These are phyloP conservation scores for Sporothrix inflata DNA, from an alignment of 2,329 filamentous ascomycete species.

Conservation along the genomic window DNA sequence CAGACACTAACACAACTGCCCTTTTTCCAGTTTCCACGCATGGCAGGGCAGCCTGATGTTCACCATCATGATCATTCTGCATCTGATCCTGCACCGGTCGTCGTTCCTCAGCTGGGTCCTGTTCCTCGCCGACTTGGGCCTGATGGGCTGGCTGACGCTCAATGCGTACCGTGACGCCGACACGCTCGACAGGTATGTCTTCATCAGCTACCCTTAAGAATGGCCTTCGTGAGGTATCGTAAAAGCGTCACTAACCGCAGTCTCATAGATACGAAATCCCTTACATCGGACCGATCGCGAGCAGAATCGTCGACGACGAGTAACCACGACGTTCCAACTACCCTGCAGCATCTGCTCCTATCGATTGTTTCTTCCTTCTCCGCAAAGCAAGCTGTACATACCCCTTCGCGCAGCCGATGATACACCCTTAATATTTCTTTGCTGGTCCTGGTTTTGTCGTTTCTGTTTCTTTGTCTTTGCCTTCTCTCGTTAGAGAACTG, in stretches of 20 bases:
- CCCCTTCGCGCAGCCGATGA: background rate
- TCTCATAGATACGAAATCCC: conserved; percentile 75
- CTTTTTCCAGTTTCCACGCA: conserved; percentile 75
- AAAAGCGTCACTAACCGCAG: background rate
- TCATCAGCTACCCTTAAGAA: background rate
- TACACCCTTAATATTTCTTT: background rate
- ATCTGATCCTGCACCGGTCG: conserved; percentile 86
- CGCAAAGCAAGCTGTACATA: conserved; percentile 7
- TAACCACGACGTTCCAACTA: conserved; percentile 32
- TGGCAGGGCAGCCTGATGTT: conserved; percentile 92
- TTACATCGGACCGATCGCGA: conserved; percentile 82
- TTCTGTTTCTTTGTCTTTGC: background rate
- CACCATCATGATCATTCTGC: conserved; percentile 72
- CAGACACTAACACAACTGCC: background rate
- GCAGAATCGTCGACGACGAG: conserved; percentile 88
- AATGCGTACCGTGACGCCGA: conserved; percentile 84
- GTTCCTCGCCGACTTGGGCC: conserved; percentile 71
- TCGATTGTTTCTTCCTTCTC: background rate
- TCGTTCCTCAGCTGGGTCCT: conserved; percentile 81
- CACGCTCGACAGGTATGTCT: conserved; percentile 60
- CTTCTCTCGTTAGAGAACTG: background rate
- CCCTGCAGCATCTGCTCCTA: background rate
- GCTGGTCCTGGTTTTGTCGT: background rate
- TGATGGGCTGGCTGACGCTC: conserved; percentile 76
- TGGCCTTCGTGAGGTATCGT: background rate